These are phyloP conservation scores for Xylaria castorea DNA, from an alignment of 495 filamentous ascomycete species.

Conservation along the genomic window DNA sequence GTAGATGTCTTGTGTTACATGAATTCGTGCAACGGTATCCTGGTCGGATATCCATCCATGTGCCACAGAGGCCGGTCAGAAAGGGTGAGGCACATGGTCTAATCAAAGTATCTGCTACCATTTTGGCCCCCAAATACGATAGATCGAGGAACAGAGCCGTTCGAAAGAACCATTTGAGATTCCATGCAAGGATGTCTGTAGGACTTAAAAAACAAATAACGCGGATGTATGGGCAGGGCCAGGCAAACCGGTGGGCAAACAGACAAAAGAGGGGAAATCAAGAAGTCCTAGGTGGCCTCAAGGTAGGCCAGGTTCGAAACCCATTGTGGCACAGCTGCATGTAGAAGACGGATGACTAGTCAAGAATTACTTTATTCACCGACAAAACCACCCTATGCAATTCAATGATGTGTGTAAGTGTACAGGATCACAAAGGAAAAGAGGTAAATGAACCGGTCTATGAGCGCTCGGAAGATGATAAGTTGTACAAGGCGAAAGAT, in stretches of 20 bases:
- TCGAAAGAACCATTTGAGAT: background rate
- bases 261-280: constrained; percentile 15
- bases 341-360: constrained; percentile 16
- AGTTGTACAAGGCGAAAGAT: constrained; percentile 26
- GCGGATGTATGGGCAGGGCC: background rate
- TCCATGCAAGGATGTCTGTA: background rate
- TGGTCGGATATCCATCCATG: constrained; percentile 1
- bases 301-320: constrained; percentile 15
- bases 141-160: background rate
- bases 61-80: background rate
- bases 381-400: constrained; percentile 30
- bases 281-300: constrained; percentile 6
- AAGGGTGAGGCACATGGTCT: background rate
- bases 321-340: constrained; percentile 22
- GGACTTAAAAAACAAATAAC: background rate
- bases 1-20: background rate
- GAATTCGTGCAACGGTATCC: background rate
- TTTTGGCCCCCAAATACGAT: constrained; percentile 10
- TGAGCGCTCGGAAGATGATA: constrained; percentile 28
- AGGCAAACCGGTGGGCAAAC: constrained; percentile 6
- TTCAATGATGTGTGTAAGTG: constrained; percentile 31
- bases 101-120: background rate
- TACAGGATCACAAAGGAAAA: constrained; percentile 32
- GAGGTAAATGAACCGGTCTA: constrained; percentile 29
- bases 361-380: constrained; percentile 32